Evolutionary conservation across 2,329 filamentous ascomycete genomes (phyloP).

Genomic region (Cytospora schulzeri): DNA sequence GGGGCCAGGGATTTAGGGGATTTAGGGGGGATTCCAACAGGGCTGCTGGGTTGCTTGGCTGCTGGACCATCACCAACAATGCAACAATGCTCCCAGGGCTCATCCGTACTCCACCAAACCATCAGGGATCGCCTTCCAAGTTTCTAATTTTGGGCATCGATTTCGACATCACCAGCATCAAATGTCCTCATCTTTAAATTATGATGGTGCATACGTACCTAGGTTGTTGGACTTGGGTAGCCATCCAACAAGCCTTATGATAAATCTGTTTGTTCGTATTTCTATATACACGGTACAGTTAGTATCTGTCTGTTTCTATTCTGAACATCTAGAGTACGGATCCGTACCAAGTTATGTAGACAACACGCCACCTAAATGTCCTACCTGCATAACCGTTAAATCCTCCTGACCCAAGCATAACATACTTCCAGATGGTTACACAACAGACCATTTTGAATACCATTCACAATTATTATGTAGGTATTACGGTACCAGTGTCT

Average conservation of each 20-base stretch:
- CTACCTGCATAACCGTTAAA: too few relatives aligned
- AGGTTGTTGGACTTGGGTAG: too few relatives aligned
- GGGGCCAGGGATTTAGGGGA: too few relatives aligned
- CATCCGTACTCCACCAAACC: not conserved
- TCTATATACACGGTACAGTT: too few relatives aligned
- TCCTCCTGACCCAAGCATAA: not conserved
- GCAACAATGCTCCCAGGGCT: conserved; percentile 1
- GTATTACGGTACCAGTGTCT: too few relatives aligned
- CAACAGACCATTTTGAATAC: not conserved
- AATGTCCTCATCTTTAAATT: not conserved
- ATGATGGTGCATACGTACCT: not conserved
- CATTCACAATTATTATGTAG: not conserved
- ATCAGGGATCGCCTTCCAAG: not conserved
- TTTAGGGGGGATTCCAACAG: too few relatives aligned
- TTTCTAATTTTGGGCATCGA: not conserved
- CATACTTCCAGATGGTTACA: not conserved
- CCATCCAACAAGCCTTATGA: not conserved
- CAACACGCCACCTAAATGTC: too few relatives aligned
- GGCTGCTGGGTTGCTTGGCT: too few relatives aligned
- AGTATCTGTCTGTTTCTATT: not conserved
- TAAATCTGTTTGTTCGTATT: not conserved
- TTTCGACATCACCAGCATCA: not conserved
- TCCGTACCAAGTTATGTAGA: too few relatives aligned
- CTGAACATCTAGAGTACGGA: not conserved
- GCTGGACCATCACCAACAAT: not conserved